Conservation (phyloP, 2,329 filamentous ascomycete genomes). For the Setomelanomma holmii region DNA sequence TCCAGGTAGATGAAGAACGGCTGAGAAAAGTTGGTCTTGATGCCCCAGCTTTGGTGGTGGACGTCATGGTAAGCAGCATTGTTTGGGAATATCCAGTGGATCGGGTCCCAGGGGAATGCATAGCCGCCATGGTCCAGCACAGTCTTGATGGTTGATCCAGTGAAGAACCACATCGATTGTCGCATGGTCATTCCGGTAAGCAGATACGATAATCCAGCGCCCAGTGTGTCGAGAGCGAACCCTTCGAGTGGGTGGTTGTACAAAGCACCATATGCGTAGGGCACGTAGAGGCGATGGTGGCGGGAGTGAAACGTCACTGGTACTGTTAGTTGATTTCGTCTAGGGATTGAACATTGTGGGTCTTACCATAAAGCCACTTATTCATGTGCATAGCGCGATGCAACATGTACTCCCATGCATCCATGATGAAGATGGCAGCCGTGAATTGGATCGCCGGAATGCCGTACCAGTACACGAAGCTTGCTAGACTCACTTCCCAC, state of each 20-base stretch:
- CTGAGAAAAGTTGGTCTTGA: constrained; percentile 93
- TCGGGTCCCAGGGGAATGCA: constrained; percentile 90
- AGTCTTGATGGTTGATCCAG: constrained; percentile 89
- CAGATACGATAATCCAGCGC: constrained; percentile 84
- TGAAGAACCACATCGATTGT: constrained; percentile 90
- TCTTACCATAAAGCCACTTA: constrained; percentile 93
- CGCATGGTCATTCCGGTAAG: constrained; percentile 81
- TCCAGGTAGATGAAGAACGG: constrained; percentile 98
- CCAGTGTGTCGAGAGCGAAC: constrained; percentile 89
- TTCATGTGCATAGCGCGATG: constrained; percentile 98
- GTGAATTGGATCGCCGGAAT: constrained; percentile 81
- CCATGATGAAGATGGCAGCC: constrained; percentile 76
- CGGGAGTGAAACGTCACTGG: constrained; percentile 88
- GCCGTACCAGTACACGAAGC: constrained; percentile 77
- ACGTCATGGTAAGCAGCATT: constrained; percentile 98
- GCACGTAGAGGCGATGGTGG: constrained; percentile 96
- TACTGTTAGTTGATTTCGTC: constrained; percentile 11
- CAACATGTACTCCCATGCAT: constrained; percentile 98
- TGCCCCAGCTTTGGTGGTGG: constrained; percentile 98
- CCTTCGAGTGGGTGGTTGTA: constrained; percentile 98
- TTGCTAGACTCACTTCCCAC: constrained; percentile 81
- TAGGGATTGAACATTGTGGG: background rate
- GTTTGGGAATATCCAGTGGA: constrained; percentile 91
- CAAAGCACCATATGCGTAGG: constrained; percentile 94
- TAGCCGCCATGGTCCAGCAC: constrained; percentile 98